These are phyloP conservation scores for Tulasnella sp. DNA, from an alignment of 768 basidiomycete genomes.

Conservation along the genomic window DNA sequence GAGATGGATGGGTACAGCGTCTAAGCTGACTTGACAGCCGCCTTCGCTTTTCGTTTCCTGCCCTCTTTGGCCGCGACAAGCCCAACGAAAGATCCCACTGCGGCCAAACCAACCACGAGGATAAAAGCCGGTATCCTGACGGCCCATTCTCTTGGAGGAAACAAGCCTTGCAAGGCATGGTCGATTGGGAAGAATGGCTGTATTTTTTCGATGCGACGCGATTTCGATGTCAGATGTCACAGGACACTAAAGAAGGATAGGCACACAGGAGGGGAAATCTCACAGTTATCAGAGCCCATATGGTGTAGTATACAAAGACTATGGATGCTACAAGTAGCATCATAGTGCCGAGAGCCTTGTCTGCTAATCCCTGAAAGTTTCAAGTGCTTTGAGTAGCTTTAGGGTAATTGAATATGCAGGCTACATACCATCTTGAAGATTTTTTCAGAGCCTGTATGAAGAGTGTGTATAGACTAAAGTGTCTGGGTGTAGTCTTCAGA, in stretches of 20 bases:
- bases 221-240: no score
- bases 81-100: slow-evolving; percentile 71
- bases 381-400: not conserved
- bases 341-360: slow-evolving; percentile 64
- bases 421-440: not conserved
- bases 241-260: no score
- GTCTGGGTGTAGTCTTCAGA: not conserved
- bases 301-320: slow-evolving; percentile 82
- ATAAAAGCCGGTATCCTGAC: slow-evolving; percentile 75
- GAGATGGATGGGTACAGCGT: no score
- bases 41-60: slow-evolving; percentile 50
- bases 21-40: slow-evolving; percentile 31
- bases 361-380: slow-evolving; percentile 51
- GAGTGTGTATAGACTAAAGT: no score
- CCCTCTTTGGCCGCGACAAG: slow-evolving; percentile 66
- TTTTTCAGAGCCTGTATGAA: not conserved
- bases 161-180: slow-evolving; percentile 63
- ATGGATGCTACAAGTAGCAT: slow-evolving; percentile 71
- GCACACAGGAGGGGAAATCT: no score
- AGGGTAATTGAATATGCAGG: not conserved
- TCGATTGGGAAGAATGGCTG: slow-evolving; percentile 69
- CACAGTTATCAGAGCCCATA: slow-evolving; percentile 83
- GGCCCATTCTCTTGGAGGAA: slow-evolving; percentile 89
- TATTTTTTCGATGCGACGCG: no score
- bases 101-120: slow-evolving; percentile 68